Evolutionary conservation across 2,329 filamentous ascomycete genomes (phyloP).

Genomic region (Rutstroemia sp.): DNA sequence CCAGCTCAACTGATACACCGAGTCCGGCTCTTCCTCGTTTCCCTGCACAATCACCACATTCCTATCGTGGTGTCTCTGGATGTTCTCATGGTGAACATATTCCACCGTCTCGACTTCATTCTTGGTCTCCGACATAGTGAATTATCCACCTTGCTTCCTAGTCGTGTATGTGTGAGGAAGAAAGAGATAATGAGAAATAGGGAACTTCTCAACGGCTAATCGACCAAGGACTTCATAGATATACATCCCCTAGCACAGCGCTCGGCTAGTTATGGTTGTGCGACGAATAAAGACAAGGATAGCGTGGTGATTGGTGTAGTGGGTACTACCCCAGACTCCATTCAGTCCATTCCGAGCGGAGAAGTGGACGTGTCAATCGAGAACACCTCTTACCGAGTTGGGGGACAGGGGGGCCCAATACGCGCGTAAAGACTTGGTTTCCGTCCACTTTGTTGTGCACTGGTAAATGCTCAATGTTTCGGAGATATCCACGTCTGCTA

Average conservation of each 20-base stretch:
- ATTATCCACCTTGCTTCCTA: not conserved
- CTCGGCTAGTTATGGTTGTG: too few species aligned
- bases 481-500: too few species aligned
- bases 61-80: not conserved
- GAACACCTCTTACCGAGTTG: too few species aligned
- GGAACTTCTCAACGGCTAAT: too few species aligned
- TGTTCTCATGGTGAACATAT: not conserved
- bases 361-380: too few species aligned
- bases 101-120: not conserved
- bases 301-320: too few species aligned
- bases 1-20: conserved; percentile 14
- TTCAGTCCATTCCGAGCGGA: too few species aligned
- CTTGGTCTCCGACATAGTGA: not conserved
- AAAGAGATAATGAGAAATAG: not conserved
- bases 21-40: conserved; percentile 12
- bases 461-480: not conserved
- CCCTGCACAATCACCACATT: not conserved
- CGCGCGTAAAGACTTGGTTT: not conserved
- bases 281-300: too few species aligned
- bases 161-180: not conserved
- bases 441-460: not conserved
- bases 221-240: too few species aligned
- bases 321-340: too few species aligned
- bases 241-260: too few species aligned
- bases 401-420: not conserved